phyloP scores from a whole-genome alignment of 371 early-diverging fungal genomes.

The Mortierella sp. region DNA sequence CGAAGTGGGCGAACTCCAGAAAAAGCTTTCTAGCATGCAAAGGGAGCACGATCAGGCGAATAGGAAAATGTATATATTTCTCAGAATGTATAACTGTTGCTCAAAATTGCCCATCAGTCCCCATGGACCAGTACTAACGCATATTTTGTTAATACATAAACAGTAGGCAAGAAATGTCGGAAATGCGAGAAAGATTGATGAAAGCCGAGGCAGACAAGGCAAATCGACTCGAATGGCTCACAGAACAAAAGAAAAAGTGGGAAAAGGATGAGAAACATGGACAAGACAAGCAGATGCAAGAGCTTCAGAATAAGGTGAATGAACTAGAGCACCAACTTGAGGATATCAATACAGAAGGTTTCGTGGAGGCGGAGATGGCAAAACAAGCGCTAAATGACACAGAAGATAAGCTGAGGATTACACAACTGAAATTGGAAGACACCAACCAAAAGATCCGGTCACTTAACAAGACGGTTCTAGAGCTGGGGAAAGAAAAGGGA shows the following conservation, averaged over 20 bases:
- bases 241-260: conserved; percentile 25
- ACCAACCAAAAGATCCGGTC: conserved; percentile 6
- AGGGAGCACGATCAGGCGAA: conserved; percentile 19
- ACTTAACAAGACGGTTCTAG: conserved; percentile 9
- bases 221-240: conserved; percentile 12
- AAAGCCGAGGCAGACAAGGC: conserved; percentile 23
- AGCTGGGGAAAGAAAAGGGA: conserved; percentile 16
- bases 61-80: conserved; percentile 11
- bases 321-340: conserved; percentile 37
- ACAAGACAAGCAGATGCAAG: background rate
- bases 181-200: conserved; percentile 22
- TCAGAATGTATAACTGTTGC: background rate
- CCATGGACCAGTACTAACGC: background rate
- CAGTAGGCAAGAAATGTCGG: conserved; percentile 25
- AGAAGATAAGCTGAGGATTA: conserved; percentile 13
- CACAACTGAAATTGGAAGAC: conserved; percentile 1
- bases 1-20: conserved; percentile 10
- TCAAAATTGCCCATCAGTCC: background rate
- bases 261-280: conserved; percentile 17
- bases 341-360: conserved; percentile 25
- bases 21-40: conserved; percentile 9
- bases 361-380: conserved; percentile 25
- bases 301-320: conserved; percentile 13
- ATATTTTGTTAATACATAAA: background rate
- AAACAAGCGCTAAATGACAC: conserved; percentile 25